Conservation (phyloP, 106 monocot species). For the Posidonia australis region DNA sequence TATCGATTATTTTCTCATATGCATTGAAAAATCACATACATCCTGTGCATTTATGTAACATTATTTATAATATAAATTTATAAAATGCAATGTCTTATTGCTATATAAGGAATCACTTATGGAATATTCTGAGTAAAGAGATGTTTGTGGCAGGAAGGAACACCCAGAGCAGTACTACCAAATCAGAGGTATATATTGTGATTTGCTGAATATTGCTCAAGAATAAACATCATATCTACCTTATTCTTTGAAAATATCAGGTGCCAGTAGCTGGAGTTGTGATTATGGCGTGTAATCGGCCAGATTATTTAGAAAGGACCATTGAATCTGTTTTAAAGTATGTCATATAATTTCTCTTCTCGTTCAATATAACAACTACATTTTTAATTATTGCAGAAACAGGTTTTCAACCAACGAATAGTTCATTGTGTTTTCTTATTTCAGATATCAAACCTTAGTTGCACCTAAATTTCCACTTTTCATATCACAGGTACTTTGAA, state of each 20-base stretch:
- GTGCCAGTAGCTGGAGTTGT: slow-evolving; percentile 87
- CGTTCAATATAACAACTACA: not conserved
- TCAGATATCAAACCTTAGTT: slow-evolving; percentile 72
- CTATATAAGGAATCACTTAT: no score
- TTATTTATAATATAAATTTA: no score
- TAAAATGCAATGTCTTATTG: no score
- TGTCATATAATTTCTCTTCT: not conserved
- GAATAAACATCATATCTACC: not conserved
- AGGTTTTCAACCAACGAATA: not conserved
- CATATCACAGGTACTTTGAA: slow-evolving; percentile 64
- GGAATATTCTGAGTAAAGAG: no score
- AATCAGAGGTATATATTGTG: not conserved
- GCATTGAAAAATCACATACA: no score
- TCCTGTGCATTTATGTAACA: no score
- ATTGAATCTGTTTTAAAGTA: slow-evolving; percentile 82
- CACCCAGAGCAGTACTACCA: slow-evolving; percentile 16
- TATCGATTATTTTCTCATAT: no score
- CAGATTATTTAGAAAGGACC: slow-evolving; percentile 86
- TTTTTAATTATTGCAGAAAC: not conserved
- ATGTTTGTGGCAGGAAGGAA: slow-evolving; percentile 38
- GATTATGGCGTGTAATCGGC: slow-evolving; percentile 94
- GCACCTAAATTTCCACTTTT: slow-evolving; percentile 88
- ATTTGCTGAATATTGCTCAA: not conserved
- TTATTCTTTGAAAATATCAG: slow-evolving; percentile 26
- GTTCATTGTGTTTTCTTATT: slow-evolving; percentile 5